phyloP scores from a whole-genome alignment of 2,329 filamentous ascomycete species.

The Colletotrichum sidae region DNA sequence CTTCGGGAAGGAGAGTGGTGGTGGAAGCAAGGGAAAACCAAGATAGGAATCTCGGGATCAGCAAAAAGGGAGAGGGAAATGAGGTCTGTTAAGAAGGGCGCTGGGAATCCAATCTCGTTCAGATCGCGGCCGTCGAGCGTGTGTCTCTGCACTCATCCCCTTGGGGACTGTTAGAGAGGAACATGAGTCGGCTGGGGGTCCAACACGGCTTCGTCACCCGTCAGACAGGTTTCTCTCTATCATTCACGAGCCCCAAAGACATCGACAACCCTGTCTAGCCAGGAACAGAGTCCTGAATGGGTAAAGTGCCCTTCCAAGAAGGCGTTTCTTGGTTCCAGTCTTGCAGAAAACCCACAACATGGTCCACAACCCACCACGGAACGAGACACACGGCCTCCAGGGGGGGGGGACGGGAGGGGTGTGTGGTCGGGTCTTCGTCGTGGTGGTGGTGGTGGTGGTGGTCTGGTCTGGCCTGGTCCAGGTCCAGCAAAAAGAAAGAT shows the following conservation, averaged over 20 bases:
- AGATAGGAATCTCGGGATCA: not conserved
- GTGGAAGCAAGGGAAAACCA: constrained; percentile 5
- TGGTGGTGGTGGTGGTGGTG: no score
- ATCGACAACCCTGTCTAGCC: constrained; percentile 26
- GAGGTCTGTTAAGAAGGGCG: constrained; percentile 35
- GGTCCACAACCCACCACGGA: no score
- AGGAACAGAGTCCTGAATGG: constrained; percentile 31
- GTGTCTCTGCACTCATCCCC: not conserved
- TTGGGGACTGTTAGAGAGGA: constrained; percentile 25
- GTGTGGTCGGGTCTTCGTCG: no score
- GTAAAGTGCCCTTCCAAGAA: constrained; percentile 7
- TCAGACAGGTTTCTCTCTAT: constrained; percentile 22
- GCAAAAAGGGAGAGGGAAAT: constrained; percentile 31
- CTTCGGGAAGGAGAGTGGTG: constrained; percentile 20
- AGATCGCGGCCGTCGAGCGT: constrained; percentile 17
- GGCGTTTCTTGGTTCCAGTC: no score
- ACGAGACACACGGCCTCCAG: no score
- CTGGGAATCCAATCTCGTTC: constrained; percentile 27
- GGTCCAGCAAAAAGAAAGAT: not conserved
- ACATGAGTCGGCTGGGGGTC: constrained; percentile 10
- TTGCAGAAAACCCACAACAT: no score
- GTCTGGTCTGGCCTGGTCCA: not conserved
- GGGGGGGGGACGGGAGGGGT: no score
- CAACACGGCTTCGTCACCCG: constrained; percentile 21
- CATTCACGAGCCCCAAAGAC: not conserved